These are phyloP conservation scores for Carex parvula DNA, from an alignment of 176 grass and related monocot species.

Conservation along the genomic window DNA sequence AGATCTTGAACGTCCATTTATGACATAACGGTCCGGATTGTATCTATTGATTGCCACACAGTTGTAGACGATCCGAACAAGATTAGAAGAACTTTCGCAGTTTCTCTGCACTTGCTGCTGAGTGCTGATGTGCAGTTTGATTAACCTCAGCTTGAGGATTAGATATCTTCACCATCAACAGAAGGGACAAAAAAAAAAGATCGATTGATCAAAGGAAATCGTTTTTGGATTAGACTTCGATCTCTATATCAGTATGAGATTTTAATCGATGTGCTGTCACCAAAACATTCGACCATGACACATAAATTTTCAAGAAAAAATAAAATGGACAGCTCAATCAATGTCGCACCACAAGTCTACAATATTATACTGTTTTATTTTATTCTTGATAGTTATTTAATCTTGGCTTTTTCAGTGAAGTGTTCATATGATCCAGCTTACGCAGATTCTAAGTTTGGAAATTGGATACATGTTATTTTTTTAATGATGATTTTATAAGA, in stretches of 20 bases:
- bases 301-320: neutral
- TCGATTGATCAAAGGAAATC: neutral
- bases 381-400: neutral
- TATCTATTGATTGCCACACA: neutral
- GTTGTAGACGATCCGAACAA: neutral
- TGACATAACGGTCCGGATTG: neutral
- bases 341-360: neutral
- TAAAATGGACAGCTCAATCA: neutral
- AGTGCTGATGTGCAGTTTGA: neutral
- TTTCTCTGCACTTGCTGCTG: no score
- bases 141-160: neutral
- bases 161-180: neutral
- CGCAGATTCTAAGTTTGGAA: neutral
- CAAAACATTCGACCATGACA: neutral
- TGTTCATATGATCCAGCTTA: neutral
- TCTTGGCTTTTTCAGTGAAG: constrained; percentile 1
- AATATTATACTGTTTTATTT: neutral
- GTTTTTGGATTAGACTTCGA: neutral
- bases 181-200: neutral
- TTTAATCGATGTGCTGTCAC: neutral
- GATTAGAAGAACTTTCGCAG: no score
- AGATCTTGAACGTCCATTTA: neutral
- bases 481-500: neutral
- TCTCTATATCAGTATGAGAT: neutral
- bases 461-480: neutral